Base-by-base conservation (phyloP, 805 yeast species). In the Candida ovalis region DNA sequence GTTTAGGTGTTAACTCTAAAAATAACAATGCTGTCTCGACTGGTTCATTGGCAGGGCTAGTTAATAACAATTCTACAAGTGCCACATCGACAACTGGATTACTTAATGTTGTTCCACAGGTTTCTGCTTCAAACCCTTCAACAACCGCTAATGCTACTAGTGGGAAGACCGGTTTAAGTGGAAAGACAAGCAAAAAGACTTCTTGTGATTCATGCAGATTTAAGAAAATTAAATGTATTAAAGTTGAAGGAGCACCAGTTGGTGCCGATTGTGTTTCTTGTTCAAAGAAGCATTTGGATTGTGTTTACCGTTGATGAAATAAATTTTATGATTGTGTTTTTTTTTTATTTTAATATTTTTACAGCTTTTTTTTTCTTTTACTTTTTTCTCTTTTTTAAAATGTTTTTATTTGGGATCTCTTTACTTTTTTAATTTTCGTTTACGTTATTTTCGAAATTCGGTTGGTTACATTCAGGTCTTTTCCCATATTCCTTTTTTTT, bases 141-240 rank as follows among this genome's bases (percentile, higher is more conserved):
- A 36, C 17, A 18, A 30, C 45, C 3, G 21, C 17, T n/a, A n/a
- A 12, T 13, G 38, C 21, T 35, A 21, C 17, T 17, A 28, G 44
- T 21, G n/a, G 46, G 38, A 28, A 23, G 18, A 42, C 36, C 28
- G 50, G 41, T 22, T 7, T 23, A 3, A 38, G 23, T 22, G 39
- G 42, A 21, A 60, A 56, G 43, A 45, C 56, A 10, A 59, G 63
- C n/a, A 65, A 65, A 46, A 65, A 63, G 52, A 61, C 70, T 12
- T 62, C 68, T 4, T 67, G 71, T 48, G 55, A 49, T 44, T 60
- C 60, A 23, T 67, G 71, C 44, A 57, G 71, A 44, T 56, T 55
- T 42, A 64, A 65, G 53, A 67, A 67, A 46, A 64, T 67, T 27
- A 67, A 64, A 49, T 67, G 71, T 48, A 59, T 63, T 32, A 67